Evolutionary conservation across 805 yeast genomes (phyloP), one percentile per base, ranked within the genome.

Genomic region (Sugiyamaella smithiae): DNA sequence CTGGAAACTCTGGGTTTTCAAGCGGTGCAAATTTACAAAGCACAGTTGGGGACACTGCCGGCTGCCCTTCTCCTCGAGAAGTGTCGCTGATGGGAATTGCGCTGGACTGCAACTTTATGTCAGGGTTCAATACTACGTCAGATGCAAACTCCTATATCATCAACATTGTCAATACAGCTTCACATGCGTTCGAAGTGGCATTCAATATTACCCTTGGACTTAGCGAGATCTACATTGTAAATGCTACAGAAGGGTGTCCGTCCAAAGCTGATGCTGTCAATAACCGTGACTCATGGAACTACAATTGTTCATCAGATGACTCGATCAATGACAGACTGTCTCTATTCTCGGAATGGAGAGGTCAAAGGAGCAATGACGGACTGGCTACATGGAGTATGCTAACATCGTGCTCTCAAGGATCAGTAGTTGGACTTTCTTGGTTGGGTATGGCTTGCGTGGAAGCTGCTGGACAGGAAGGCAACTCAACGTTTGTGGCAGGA

Each of bases 381-480:
- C 49, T 65, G 16, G 72, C 70, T 0, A 54, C 66, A 12, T 68
- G 72, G 72, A 48, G 64, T 1, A 52, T 68, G 19, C 46, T 67
- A 40, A 67, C 72, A 1, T 45, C 48, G 17, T 68, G 72, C 43
- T 49, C 59, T 4, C 59, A 64, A 24, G 66, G 64, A 3, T 57
- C 65, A 1, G 61, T 66, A 3, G 70, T 68, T 4, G 72, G 72
- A 1, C 54, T 68, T 0, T 58, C 71, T 5, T 67, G 71, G 72
- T 57, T 65, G 17, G 68, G 69, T 16, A 57, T 60, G 49, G 62
- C 62, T 1, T 68, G 72, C 53, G 50, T 48, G 11, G 52, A 57
- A 11, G 25, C 48, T 16, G 43, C 63, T 3, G 33, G 48, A 8
- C 40, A 43, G 11, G 40, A 52, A 12, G 57, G 58, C 22, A 45